Evolutionary conservation across 164 flowering plant genomes (phyloP), one percentile per base, ranked within the genome.

Genomic region (Macadamia tetraphylla): DNA sequence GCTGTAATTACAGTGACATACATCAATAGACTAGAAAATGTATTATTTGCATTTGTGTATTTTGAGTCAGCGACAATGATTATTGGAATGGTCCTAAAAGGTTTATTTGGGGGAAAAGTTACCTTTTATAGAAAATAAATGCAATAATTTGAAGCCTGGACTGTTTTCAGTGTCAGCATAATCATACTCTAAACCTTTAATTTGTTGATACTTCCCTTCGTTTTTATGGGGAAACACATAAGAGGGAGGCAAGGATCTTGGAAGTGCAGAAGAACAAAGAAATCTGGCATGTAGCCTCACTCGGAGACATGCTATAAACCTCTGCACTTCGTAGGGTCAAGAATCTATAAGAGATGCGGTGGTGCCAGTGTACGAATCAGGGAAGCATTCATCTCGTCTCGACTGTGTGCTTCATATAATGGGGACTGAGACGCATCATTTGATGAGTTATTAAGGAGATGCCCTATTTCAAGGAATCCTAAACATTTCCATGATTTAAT

Each of bases 1-100:
- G 58, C 94, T 88, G 88, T 81, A 83, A 70, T 60, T 62, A 62
- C 1, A 63, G 11, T 15, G 44, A 32, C 23, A 49, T n/a, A 9
- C 63, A 65, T 70, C 51, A 74, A 61, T 58, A 49, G 56, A 6
- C 6, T 49, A 49, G 66, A 46, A 9, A 23, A 46, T 9, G 40
- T 18, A 6, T 0, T 9, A 46, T 10, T 46, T 18, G 14, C 55
- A 17, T 4, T 23, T 9, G 2, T 10, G 18, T 13, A 11, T 29
- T 63, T 35, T 63, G 35, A 29, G 10, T 46, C 17, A 11, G 6
- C 9, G 0, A 46, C 51, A 0, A 23, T 23, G 23, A 23, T 23
- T 23, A 23, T 23, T 23, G 23, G 23, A 23, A 23, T 23, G 23
- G 23, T 23, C 23, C 23, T 23, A 23, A 23, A 23, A 23, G 23